A percentile compares a stretch with the other conserved stretches of the same genome.
Evolutionary conservation across 345 rosid species (phyloP).

Genomic region (Passiflora organensis): DNA sequence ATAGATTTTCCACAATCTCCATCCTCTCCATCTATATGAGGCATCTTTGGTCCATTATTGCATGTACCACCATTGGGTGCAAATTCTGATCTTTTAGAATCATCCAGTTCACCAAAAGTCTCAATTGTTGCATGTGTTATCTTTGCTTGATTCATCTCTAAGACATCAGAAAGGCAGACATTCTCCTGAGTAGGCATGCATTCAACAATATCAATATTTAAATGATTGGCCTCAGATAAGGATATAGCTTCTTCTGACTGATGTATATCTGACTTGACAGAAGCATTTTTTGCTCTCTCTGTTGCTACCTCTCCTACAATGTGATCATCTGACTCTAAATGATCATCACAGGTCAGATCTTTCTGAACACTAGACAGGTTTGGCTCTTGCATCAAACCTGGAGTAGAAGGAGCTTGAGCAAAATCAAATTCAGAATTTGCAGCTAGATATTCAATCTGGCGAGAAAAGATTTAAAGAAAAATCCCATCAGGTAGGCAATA

Average conservation of each 20-base stretch:
- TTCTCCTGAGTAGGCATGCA: slow-evolving; percentile 30
- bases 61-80: slow-evolving; percentile 16
- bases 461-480: slow-evolving; percentile 17
- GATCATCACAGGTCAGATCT: slow-evolving; percentile 59
- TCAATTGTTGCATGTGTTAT: slow-evolving; percentile 26
- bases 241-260: slow-evolving; percentile 19
- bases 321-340: slow-evolving; percentile 53
- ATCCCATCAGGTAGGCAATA: slow-evolving; percentile 1
- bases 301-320: slow-evolving; percentile 28
- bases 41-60: slow-evolving; percentile 9
- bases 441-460: slow-evolving; percentile 45
- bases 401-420: slow-evolving; percentile 91
- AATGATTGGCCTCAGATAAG: slow-evolving; percentile 27
- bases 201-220: slow-evolving; percentile 20
- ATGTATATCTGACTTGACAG: slow-evolving; percentile 28
- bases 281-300: slow-evolving; percentile 30
- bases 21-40: slow-evolving; percentile 22
- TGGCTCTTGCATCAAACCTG: slow-evolving; percentile 76
- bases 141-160: slow-evolving; percentile 25
- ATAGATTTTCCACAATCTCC: slow-evolving; percentile 6
- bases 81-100: slow-evolving; percentile 34
- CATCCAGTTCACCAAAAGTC: slow-evolving; percentile 23
- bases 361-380: slow-evolving; percentile 60
- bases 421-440: slow-evolving; percentile 57
- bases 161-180: slow-evolving; percentile 19